A percentile compares a stretch with the other conserved stretches of the same genome.
phyloP scores from a whole-genome alignment of 1,139 yeast species.

The Hemisphaericaspora xylofermentans region DNA sequence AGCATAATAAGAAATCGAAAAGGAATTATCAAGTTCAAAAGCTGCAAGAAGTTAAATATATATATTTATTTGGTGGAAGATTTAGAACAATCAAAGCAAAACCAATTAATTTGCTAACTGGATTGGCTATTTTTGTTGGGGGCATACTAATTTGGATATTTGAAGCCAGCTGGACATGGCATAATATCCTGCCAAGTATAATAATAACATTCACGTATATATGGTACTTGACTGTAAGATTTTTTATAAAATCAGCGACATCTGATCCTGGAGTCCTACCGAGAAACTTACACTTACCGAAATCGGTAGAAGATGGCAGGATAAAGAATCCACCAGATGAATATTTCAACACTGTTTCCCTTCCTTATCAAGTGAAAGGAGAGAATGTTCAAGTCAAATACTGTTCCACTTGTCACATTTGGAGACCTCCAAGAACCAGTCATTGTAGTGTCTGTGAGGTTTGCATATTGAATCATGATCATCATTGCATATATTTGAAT shows the following conservation, averaged over 20 bases:
- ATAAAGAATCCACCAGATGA: conserved; percentile 51
- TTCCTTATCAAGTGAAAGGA: conserved; percentile 43
- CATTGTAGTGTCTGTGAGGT: conserved; percentile 46
- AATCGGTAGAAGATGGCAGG: conserved; percentile 10
- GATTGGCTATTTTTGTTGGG: conserved; percentile 40
- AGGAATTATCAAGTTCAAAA: conserved; percentile 38
- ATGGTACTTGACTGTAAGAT: conserved; percentile 48
- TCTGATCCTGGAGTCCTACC: conserved; percentile 78
- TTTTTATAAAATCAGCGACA: conserved; percentile 55
- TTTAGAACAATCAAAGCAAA: conserved; percentile 41
- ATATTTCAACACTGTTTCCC: conserved; percentile 53
- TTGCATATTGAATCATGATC: conserved; percentile 46
- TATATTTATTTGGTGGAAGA: conserved; percentile 68
- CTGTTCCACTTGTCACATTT: conserved; percentile 47
- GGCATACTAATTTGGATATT: conserved; percentile 47
- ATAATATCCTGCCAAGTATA: conserved; percentile 53
- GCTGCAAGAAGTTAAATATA: conserved; percentile 29
- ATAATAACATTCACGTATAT: conserved; percentile 59
- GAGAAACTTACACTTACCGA: conserved; percentile 60
- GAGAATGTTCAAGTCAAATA: conserved; percentile 43
- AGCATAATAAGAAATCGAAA: conserved; percentile 2
- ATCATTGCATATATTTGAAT: conserved; percentile 40
- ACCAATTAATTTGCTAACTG: conserved; percentile 37
- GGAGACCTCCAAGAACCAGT: conserved; percentile 47
- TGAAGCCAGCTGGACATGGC: conserved; percentile 59